Evolutionary conservation across 768 basidiomycete genomes (phyloP), one percentile per base, ranked within the genome.

Genomic region (Postia placenta): DNA sequence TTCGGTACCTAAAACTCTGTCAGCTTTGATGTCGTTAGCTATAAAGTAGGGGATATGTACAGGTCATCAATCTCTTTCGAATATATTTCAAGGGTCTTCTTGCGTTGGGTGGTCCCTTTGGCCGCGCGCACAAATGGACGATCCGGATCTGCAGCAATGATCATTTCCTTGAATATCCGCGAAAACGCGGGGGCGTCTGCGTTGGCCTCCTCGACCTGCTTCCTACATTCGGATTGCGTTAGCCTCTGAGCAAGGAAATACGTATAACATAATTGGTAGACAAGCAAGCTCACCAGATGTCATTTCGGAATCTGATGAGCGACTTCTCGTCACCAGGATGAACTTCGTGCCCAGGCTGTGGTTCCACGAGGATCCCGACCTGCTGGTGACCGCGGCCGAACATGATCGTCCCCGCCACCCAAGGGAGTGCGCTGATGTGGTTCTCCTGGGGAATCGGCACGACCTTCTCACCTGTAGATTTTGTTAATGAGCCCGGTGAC

Each of bases 111-210:
- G 0, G 76, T 74, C 2, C 75, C 74, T 53, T 79, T 80, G 0
- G 63, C 69, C 1, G 74, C 62, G 19, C 70, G 69, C n/a, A 68
- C 61, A 36, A 79, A 61, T 1, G 74, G 76, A 48, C 74, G 74
- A 0, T 60, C 64, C 22, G 68, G 55, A 2, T 64, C 60, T 0
- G 75, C 65, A 14, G 78, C 57, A 24, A 78, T 37, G 30, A 80
- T 73, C 74, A 79, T 74, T 55, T 80, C 73, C 53, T 73, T 74
- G 60, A 73, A 75, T 11, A 76, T 65, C 19, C 60, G 48, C 11
- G 64, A 62, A 45, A 62, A 64, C 14, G 48, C 47, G 0, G 64
- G 60, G 0, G 56, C 60, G 30, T 28, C 49, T 1, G 41, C 49
- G 46, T 66, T 67, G n/a, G 57, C 54, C 30, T 60, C 49, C 24